Conservation (phyloP, 805 yeast genomes). For the Lachancea kluyveri region DNA sequence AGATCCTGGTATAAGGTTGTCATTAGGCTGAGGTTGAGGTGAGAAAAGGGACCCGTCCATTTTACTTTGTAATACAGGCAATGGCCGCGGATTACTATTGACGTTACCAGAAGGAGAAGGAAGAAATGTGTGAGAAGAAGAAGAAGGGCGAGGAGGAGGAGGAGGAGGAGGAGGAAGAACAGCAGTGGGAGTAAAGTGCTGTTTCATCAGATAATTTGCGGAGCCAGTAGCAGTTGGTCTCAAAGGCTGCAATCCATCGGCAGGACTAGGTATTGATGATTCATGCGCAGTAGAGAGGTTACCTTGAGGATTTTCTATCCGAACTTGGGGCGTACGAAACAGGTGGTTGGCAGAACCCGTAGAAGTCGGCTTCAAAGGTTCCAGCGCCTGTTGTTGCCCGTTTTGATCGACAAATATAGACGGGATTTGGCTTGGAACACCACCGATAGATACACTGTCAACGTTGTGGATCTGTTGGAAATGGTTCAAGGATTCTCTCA, state of each 20-base stretch:
- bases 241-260: constrained; percentile 25
- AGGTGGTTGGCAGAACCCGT: constrained; percentile 31
- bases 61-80: constrained; percentile 1
- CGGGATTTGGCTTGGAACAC: constrained; percentile 55
- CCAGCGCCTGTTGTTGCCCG: constrained; percentile 8
- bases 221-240: constrained; percentile 33
- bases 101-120: too few species aligned
- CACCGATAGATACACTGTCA: constrained; percentile 69
- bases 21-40: constrained; percentile 3
- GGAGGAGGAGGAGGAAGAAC: neutral
- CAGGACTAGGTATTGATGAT: neutral
- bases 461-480: constrained; percentile 69
- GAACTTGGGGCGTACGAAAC: constrained; percentile 14
- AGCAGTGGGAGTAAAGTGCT: too few species aligned
- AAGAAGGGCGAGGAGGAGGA: neutral
- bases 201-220: constrained; percentile 29
- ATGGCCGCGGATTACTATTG: neutral
- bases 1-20: neutral
- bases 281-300: constrained; percentile 3
- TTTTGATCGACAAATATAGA: constrained; percentile 28
- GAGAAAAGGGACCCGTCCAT: constrained; percentile 3
- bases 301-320: constrained; percentile 2
- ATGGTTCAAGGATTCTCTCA: constrained; percentile 67
- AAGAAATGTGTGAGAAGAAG: neutral
- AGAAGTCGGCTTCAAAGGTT: constrained; percentile 31